phyloP scores from a whole-genome alignment of 2,329 filamentous ascomycete genomes.

The Sporothrix mexicana region DNA sequence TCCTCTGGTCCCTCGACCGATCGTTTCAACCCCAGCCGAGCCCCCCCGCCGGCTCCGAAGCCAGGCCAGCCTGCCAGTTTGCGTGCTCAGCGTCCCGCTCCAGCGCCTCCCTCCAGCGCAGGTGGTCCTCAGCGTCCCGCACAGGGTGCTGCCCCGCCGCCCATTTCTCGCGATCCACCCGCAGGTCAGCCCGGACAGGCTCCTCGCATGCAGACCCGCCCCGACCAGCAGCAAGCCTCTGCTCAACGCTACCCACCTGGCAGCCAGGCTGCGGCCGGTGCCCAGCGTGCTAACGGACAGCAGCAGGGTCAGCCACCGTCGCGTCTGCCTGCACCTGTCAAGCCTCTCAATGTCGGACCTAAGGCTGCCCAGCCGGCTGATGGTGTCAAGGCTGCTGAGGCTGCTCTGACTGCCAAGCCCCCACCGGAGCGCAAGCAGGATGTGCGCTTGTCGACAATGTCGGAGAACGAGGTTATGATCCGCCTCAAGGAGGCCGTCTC shows the following conservation, averaged over 20 bases:
- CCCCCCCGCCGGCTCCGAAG: conserved; percentile 81
- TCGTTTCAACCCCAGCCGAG: conserved; percentile 84
- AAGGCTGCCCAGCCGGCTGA: conserved; percentile 67
- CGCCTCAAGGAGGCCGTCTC: conserved; percentile 93
- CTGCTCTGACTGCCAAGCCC: conserved; percentile 84
- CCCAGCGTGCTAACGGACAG: conserved; percentile 55
- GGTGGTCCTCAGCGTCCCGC: conserved; percentile 52
- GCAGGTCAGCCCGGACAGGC: conserved; percentile 46
- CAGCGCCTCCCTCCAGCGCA: conserved; percentile 65
- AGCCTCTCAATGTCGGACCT: conserved; percentile 77
- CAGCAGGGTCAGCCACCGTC: conserved; percentile 53
- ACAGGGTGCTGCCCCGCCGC: conserved; percentile 58
- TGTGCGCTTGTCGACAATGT: conserved; percentile 98
- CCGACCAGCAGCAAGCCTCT: conserved; percentile 54
- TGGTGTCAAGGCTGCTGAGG: conserved; percentile 86
- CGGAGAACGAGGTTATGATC: conserved; percentile 95
- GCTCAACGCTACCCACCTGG: conserved; percentile 65
- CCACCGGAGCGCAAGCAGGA: conserved; percentile 80
- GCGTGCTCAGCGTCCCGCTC: conserved; percentile 79
- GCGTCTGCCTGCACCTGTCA: conserved; percentile 68
- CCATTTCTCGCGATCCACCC: conserved; percentile 50
- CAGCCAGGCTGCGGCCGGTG: conserved; percentile 56
- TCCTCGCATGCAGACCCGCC: conserved; percentile 52
- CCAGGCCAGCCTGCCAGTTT: conserved; percentile 61
- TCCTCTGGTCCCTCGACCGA: conserved; percentile 56